Base-by-base conservation (phyloP, 2,329 filamentous ascomycete species). In the Talaromyces sp. region DNA sequence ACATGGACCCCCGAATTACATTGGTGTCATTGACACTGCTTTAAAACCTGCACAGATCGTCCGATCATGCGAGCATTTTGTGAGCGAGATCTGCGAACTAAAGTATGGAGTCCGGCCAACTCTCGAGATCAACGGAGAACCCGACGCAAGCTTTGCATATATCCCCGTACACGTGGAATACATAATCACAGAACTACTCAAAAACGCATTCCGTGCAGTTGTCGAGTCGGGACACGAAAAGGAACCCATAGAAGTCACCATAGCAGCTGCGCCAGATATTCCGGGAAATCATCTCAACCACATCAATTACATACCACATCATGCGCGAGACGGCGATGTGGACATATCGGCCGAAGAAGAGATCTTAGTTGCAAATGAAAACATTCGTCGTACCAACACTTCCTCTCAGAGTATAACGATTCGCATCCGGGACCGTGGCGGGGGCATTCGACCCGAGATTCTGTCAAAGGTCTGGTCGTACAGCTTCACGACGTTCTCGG, bases 151-250 rank as follows among this genome's bases (percentile, higher is more conserved):
- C 0, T 96, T 99, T 74, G 93, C 94, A 22, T 95, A 96, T 73
- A 89, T 99, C 9, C 95, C 95, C 14, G 95, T 96, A 76, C 95
- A 99, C 77, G 85, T 99, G 27, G 94, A 98, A 78, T 99, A 99
- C 77, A 97, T 99, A 69, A 87, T 97, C 68, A 99, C 94, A 0
- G 95, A 99, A 78, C 84, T 99, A 1, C 85, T 99, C 65, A 99
- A 99, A 78, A 99, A 99, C 74, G 92, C 93, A 0, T 99, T 98
- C 81, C 88, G 95, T 50, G 94, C 95, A 3, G 96, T 92, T 0
- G 88, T 98, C 10, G 95, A 99, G 78, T 89, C 86, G 65, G 88
- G 88, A n/a, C 88, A 87, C 72, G 89, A 90, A 70, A 84, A 86
- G 48, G 90, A 96, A 69, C 92, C 94, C 1, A 84, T 99, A 47